Conservation (phyloP, 208 protist species). For the Crithidia fasciculata region DNA sequence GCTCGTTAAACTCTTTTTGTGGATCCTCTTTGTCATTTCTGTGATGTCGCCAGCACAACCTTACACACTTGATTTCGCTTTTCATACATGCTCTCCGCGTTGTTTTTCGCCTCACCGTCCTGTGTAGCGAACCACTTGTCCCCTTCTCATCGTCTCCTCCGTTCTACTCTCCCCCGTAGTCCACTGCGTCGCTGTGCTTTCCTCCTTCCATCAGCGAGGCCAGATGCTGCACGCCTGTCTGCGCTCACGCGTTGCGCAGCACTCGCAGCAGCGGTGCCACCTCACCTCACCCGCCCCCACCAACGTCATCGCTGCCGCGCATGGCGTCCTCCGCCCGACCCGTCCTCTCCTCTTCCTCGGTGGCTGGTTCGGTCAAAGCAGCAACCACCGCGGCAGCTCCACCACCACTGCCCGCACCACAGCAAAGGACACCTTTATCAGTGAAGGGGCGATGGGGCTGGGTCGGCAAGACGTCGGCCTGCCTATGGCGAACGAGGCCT, state of each 20-base stretch:
- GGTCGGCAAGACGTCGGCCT: constrained; percentile 33
- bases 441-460: constrained; percentile 34
- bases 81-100: neutral
- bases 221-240: neutral
- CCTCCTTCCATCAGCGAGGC: neutral
- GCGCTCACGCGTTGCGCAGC: neutral
- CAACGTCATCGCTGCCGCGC: neutral
- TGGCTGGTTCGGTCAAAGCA: constrained; percentile 29
- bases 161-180: too few species aligned
- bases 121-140: too few species aligned
- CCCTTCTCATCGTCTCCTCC: too few species aligned
- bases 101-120: neutral
- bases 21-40: too few species aligned
- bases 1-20: too few species aligned
- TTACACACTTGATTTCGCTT: neutral
- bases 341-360: constrained; percentile 23
- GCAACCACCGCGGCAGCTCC: constrained; percentile 27
- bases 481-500: constrained; percentile 32
- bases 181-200: neutral
- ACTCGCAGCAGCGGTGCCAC: neutral
- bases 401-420: constrained; percentile 7
- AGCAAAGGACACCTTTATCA: constrained; percentile 35
- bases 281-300: neutral
- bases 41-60: too few species aligned
- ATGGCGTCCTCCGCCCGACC: constrained; percentile 11